Base-by-base conservation (phyloP, 257 asterid species). In the Capsicum baccatum region DNA sequence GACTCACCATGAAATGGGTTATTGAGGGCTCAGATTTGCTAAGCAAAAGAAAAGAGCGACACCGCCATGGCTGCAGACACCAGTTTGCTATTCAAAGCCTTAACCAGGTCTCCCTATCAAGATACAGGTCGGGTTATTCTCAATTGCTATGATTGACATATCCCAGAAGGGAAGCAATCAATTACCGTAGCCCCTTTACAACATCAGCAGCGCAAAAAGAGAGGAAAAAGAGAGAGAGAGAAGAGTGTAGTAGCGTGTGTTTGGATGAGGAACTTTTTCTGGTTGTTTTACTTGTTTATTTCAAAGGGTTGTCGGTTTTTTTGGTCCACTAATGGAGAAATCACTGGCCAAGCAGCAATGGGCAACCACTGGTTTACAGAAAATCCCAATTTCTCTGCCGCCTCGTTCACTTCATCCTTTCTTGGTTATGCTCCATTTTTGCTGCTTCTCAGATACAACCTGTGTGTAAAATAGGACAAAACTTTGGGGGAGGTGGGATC, bases 11-110 rank as follows among this genome's bases (percentile, higher is more conserved):
- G 0, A 15, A 68, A 39, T 8, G 78, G 54, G 17, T 6, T 14
- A 67, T 67, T 67, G 7, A 64, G 44, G n/a, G 70, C 70, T 64
- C 70, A 64, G 70, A 64, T 26, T 26, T 64, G n/a, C 17, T 67
- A 39, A 3, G 26, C 78, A 68, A 68, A 8, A 16, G 78, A 39
- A 47, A 68, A 39, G 9, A 35, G 52, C 12, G 26, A 66, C 48
- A 6, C 48, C 73, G 11, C 47, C 71, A 64, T 64, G 71, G 44
- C n/a, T 26, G 44, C 71, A 64, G 44, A 26, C 71, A 26, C 71
- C 71, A 64, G 71, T 64, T 64, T 2, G 71, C 44, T 64, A 26
- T 6, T 64, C 42, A 0, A 64, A 26, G 71, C n/a, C 71, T 26
- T 64, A 5, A 64, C 42, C 2, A 44, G 44, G 44, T 26, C 9